Evolutionary conservation across 2,329 filamentous ascomycete genomes (phyloP).

Genomic region (Fusarium goolgardi): DNA sequence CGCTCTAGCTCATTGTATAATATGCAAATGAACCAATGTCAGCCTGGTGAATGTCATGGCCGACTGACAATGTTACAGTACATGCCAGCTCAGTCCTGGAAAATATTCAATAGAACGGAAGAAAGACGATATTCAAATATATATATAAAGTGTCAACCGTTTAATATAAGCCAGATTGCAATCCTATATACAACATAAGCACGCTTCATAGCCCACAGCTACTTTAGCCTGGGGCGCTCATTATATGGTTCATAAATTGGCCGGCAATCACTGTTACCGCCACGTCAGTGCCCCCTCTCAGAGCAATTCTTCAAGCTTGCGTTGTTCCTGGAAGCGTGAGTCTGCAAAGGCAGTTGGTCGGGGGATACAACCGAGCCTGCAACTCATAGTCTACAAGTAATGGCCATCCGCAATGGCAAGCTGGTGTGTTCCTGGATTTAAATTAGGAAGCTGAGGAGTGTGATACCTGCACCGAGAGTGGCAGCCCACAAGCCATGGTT

Average conservation of each 20-base stretch:
- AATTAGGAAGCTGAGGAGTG: slow-evolving; percentile 24
- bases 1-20: not conserved
- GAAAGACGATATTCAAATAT: not conserved
- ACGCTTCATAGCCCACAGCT: slow-evolving; percentile 20
- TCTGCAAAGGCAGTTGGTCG: not conserved
- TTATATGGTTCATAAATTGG: slow-evolving; percentile 21
- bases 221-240: slow-evolving; percentile 7
- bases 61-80: not conserved
- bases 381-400: not conserved
- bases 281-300: not conserved
- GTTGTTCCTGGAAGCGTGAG: not conserved
- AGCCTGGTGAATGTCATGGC: not conserved
- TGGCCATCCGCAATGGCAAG: not conserved
- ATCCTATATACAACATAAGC: slow-evolving; percentile 23
- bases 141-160: slow-evolving; percentile 1
- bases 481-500: slow-evolving; percentile 19
- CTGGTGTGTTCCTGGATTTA: slow-evolving; percentile 4
- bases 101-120: not conserved
- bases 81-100: not conserved
- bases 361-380: not conserved
- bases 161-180: not conserved
- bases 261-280: not conserved
- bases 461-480: slow-evolving; percentile 29
- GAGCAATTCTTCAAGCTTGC: not conserved
- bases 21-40: not conserved